Base-by-base conservation (phyloP, 208 protist genomes). In the Trypanosomatidae sp. region DNA sequence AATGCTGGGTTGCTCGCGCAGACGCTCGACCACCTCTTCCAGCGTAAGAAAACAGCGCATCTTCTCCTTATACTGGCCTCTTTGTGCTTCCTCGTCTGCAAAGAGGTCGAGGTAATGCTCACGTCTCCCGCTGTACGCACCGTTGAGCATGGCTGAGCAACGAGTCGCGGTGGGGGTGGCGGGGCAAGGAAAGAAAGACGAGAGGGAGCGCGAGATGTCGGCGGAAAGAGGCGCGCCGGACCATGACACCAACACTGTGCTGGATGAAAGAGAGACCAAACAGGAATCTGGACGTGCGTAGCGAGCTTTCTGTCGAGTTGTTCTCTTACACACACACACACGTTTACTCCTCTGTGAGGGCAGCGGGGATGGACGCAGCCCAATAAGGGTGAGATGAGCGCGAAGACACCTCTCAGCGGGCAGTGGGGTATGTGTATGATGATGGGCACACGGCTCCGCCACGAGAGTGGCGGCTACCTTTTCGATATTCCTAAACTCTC, bases 91-190 rank as follows among this genome's bases (percentile, higher is more conserved):
- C 13, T 82, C 83, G 64, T 91, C 86, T 1, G 86, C 86, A 66
- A 71, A 81, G 33, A 91, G 74, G 47, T 91, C 86, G 13, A 91
- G 56, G 66, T 91, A 91, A 71, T 88, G 80, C 62, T 90, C 85
- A 25, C 79, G 73, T 53, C 72, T 66, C 50, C 33, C 69, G 44
- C 66, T 36, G 53, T 70, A 72, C 46, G 53, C 55, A 28, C 74
- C 66, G n/a, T 64, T 62, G 53, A 76, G 59, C 62, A 83, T 78
- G 74, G 19, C 28, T 49, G 60, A 44, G 17, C 60, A 65, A 25
- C 19, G 60, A 39, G 43, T 52, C 28, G 12, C 22, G 44, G 15
- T 52, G 12, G 19, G 62, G 62, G 22, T 30, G 65, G 30, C 65
- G 9, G 65, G 22, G 47, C 17, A 52, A 52, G 19, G 65, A 3